Evolutionary conservation across 2,329 filamentous ascomycete species (phyloP).

Genomic region (Aspergillus melleus): DNA sequence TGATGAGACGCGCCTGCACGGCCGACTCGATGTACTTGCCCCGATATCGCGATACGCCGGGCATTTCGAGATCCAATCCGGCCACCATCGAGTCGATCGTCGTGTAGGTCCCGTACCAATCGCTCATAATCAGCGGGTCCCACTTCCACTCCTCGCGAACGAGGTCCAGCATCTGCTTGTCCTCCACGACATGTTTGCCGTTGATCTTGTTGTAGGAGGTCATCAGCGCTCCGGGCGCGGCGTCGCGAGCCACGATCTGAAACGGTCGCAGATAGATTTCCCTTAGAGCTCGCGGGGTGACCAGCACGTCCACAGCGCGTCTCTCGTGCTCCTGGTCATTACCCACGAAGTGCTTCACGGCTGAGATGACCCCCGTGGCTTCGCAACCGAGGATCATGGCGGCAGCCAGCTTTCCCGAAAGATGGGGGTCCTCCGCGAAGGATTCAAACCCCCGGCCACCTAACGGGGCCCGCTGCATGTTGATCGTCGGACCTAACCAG

Average conservation of each 20-base stretch:
- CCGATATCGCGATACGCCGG: slow-evolving; percentile 19
- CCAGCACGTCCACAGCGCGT: slow-evolving; percentile 29
- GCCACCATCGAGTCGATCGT: slow-evolving; percentile 23
- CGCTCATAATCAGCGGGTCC: slow-evolving; percentile 36
- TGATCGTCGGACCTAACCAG: slow-evolving; percentile 63
- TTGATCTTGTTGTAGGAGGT: slow-evolving; percentile 55
- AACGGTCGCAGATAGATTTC: slow-evolving; percentile 63
- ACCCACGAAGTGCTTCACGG: slow-evolving; percentile 61
- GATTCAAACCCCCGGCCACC: slow-evolving; percentile 31
- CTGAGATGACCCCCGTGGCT: slow-evolving; percentile 67
- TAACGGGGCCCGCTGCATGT: slow-evolving; percentile 58
- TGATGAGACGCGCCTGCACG: slow-evolving; percentile 29
- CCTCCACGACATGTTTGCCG: slow-evolving; percentile 40
- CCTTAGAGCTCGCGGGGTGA: slow-evolving; percentile 50
- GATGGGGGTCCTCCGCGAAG: slow-evolving; percentile 27
- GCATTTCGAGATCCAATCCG: slow-evolving; percentile 30
- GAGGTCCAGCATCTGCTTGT: slow-evolving; percentile 27
- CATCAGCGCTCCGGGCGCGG: slow-evolving; percentile 55
- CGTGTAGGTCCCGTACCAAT: slow-evolving; percentile 29
- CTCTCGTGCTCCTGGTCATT: slow-evolving; percentile 38
- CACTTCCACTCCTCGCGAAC: slow-evolving; percentile 36
- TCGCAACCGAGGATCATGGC: slow-evolving; percentile 63
- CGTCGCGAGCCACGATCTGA: slow-evolving; percentile 55
- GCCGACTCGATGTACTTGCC: slow-evolving; percentile 38
- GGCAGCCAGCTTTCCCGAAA: slow-evolving; percentile 22